A percentile compares a stretch with the other conserved stretches of the same genome.
phyloP scores from a whole-genome alignment of 805 yeast genomes.

The Ogataea populi-albae region DNA sequence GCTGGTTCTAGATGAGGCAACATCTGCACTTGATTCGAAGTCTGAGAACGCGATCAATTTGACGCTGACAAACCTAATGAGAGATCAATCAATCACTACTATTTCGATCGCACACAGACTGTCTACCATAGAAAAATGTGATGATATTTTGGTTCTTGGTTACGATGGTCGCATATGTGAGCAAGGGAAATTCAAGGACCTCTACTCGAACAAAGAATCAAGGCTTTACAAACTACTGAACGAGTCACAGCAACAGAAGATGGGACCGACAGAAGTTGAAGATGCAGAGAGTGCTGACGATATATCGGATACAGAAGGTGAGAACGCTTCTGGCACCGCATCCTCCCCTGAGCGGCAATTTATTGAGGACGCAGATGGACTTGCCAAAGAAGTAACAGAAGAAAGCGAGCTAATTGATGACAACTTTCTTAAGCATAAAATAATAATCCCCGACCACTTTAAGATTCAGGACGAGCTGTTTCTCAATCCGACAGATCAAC shows the following conservation, averaged over 20 bases:
- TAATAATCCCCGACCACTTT: conserved; percentile 24
- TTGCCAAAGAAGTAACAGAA: conserved; percentile 15
- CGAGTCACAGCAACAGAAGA: conserved; percentile 22
- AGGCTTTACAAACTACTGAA: conserved; percentile 33
- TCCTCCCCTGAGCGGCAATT: conserved; percentile 1
- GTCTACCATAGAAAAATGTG: conserved; percentile 81
- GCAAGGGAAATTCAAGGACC: conserved; percentile 62
- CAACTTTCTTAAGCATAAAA: conserved; percentile 20
- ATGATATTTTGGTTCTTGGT: conserved; percentile 78
- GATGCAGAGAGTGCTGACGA: conserved; percentile 5
- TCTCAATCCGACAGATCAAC: too few species aligned
- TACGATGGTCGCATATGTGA: conserved; percentile 75
- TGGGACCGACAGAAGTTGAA: conserved; percentile 12
- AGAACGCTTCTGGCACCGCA: background rate
- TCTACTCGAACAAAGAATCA: conserved; percentile 42
- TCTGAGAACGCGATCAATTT: conserved; percentile 82
- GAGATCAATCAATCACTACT: conserved; percentile 62
- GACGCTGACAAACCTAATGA: conserved; percentile 57
- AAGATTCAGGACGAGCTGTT: conserved; percentile 15
- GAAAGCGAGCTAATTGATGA: conserved; percentile 16
- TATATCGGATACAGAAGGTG: background rate
- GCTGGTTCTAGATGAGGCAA: conserved; percentile 74
- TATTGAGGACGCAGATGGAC: conserved; percentile 6
- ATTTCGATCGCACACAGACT: conserved; percentile 91
- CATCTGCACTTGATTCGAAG: conserved; percentile 88